Conservation (phyloP, 2,329 filamentous ascomycete species). For the Trichoderma arundinaceum region DNA sequence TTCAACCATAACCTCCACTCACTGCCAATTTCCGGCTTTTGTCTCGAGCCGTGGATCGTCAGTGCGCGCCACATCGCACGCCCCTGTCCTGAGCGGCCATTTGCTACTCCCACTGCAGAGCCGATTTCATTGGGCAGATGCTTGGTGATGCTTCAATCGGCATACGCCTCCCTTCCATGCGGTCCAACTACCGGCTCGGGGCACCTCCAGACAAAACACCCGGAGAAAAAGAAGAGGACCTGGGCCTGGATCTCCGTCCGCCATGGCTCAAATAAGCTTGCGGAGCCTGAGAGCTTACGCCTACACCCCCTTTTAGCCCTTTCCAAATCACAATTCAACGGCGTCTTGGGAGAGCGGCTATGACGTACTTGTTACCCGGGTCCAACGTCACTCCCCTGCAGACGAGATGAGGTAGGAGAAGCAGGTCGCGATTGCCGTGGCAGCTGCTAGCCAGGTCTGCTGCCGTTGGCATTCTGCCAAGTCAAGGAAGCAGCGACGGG, state of each 20-base stretch:
- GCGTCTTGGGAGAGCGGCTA: slow-evolving; percentile 30
- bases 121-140: background rate
- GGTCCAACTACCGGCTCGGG: background rate
- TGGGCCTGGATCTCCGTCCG: background rate
- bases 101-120: background rate
- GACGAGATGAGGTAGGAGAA: background rate
- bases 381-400: slow-evolving; percentile 44
- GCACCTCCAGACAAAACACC: background rate
- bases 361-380: slow-evolving; percentile 45
- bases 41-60: no score
- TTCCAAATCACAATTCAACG: background rate
- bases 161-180: slow-evolving; percentile 7
- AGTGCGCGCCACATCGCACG: background rate
- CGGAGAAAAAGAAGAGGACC: background rate
- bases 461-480: background rate
- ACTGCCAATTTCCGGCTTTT: no score
- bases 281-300: no score
- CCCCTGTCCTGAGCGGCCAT: slow-evolving; percentile 8
- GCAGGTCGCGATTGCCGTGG: background rate
- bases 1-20: no score
- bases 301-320: background rate
- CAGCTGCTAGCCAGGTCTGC: background rate
- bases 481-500: slow-evolving; percentile 7
- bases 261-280: no score
- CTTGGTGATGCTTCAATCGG: slow-evolving; percentile 2